Base-by-base conservation (phyloP, 1,139 yeast species). In the Hansenula sp. region DNA sequence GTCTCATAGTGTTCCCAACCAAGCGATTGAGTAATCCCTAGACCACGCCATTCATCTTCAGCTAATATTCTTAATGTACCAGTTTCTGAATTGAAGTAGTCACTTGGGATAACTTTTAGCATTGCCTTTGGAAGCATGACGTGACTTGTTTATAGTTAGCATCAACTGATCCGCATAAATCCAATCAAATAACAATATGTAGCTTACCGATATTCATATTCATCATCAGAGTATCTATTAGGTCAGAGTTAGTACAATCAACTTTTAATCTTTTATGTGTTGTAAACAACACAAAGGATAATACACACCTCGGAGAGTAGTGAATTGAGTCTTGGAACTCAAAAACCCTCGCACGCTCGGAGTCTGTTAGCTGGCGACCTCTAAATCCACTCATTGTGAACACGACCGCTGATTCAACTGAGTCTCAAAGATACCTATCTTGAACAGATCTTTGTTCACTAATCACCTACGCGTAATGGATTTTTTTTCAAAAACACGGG, bases 1-100 rank as follows among this genome's bases (percentile, higher is more conserved):
- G 96, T 90, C 59, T 92, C 99, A 60, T 92, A 94, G 63, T 94
- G 98, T 39, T 77, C 94, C 99, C 99, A 94, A 1, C 99, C 99
- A 46, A 94, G 71, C 36, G 96, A 86, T 63, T 92, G 99, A 11
- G 98, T 94, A 56, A 94, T 89, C 4, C 99, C 99, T 42, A 94
- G 71, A 2, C 97, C 97, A 62, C 99, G 75, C 99, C 99, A 94
- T 64, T 94, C 99, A 52, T 92, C 97, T 62, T 94, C 99, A 44
- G 84, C 66, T 40, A 94, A 69, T 42, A 94, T 87, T 51, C 96
- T 80, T 52, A 94, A 73, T 0, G 98, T 92, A 7, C 97, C 97
- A 4, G 96, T 87, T 47, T 90, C 96, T 12, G 92, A 86, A 60
- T 90, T 86, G 69, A 94, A 94, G 60, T 89, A 94, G 61, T 94